phyloP scores from a whole-genome alignment of 495 filamentous ascomycete species.

The Penicillium egyptiacum region DNA sequence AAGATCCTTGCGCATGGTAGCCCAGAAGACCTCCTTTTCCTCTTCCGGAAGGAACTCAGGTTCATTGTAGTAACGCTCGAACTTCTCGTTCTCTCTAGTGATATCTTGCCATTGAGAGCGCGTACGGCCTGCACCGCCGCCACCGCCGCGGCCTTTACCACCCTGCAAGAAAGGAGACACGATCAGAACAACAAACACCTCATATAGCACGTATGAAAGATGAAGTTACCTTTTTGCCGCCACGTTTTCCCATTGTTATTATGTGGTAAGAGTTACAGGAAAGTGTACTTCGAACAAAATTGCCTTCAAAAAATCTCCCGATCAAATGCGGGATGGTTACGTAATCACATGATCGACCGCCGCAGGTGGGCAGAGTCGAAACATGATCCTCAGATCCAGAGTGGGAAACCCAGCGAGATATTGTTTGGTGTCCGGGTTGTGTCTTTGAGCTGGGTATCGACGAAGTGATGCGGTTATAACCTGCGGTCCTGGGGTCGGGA shows the following conservation, averaged over 20 bases:
- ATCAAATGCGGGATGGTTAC: conserved; percentile 9
- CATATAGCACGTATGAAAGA: neutral
- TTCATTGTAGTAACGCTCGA: conserved; percentile 80
- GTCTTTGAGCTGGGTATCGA: neutral
- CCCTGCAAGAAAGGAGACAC: conserved; percentile 24
- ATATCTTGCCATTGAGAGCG: conserved; percentile 56
- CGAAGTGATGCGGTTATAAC: neutral
- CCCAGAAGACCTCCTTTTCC: conserved; percentile 80
- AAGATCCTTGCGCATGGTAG: conserved; percentile 71
- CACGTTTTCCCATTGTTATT: conserved; percentile 40
- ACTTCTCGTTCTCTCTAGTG: conserved; percentile 68
- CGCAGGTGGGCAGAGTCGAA: conserved; percentile 11
- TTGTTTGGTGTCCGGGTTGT: neutral
- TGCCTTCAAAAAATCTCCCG: conserved; percentile 9
- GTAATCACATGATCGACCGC: neutral
- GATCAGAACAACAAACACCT: conserved; percentile 17
- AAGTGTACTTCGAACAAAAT: conserved; percentile 6
- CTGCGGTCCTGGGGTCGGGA: neutral
- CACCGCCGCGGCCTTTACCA: conserved; percentile 36
- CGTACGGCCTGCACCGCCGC: conserved; percentile 29
- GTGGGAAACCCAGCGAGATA: neutral
- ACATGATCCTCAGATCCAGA: conserved; percentile 6
- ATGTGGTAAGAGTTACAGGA: neutral
- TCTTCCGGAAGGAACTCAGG: conserved; percentile 68
- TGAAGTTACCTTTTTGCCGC: conserved; percentile 37